Conservation (phyloP, 1,284 basidiomycete genomes). For the Sporisorium sorghi region DNA sequence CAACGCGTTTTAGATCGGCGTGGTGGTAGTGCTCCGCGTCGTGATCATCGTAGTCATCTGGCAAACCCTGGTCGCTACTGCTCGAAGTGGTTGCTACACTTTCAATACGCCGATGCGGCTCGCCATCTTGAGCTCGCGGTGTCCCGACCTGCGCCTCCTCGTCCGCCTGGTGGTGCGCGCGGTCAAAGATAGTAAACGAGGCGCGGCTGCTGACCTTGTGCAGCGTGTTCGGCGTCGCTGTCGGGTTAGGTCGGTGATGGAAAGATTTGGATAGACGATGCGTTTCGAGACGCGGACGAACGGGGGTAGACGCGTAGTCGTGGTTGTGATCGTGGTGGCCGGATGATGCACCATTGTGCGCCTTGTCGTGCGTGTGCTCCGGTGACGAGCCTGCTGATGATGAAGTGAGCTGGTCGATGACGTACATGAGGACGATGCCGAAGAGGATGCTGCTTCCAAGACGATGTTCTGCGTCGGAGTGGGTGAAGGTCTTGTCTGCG, state of each 20-base stretch:
- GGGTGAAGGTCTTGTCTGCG: constrained; percentile 16
- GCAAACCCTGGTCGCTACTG: constrained; percentile 41
- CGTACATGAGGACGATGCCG: constrained; percentile 66
- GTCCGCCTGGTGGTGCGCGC: constrained; percentile 24
- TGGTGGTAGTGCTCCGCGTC: constrained; percentile 20
- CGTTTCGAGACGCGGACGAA: constrained; percentile 35
- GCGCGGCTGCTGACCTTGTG: constrained; percentile 27
- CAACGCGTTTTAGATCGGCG: constrained; percentile 25
- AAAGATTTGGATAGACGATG: constrained; percentile 48
- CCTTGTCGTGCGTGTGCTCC: constrained; percentile 15
- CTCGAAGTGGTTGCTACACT: constrained; percentile 30
- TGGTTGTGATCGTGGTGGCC: constrained; percentile 15
- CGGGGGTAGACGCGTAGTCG: constrained; percentile 14
- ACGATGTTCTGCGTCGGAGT: constrained; percentile 46
- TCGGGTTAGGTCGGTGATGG: constrained; percentile 25
- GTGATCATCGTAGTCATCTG: constrained; percentile 43
- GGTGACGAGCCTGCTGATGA: constrained; percentile 6
- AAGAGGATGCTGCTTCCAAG: constrained; percentile 59
- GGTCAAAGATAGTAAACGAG: constrained; percentile 40
- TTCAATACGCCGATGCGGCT: constrained; percentile 26
- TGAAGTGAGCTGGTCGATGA: constrained; percentile 47
- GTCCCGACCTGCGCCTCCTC: constrained; percentile 27
- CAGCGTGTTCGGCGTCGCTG: constrained; percentile 7
- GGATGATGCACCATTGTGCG: constrained; percentile 1
- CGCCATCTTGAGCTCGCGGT: not conserved